A percentile compares a stretch with the other conserved stretches of the same genome.
Conservation (phyloP, 257 asterid genomes). For the Petunia secreta region DNA sequence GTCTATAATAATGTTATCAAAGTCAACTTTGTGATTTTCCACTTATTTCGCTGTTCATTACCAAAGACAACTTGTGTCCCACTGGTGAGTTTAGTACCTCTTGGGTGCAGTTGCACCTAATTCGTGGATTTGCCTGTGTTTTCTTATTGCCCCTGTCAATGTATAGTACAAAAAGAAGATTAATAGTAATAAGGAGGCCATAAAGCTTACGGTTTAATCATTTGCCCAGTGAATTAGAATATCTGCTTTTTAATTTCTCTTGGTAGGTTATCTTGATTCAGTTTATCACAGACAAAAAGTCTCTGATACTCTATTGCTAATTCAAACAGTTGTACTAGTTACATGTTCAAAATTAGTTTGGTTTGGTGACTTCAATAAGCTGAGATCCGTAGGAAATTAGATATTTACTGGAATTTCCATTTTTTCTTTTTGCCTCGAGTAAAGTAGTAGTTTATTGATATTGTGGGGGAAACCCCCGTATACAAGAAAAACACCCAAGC, state of each 20-base stretch:
- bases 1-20: neutral
- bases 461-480: neutral
- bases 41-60: neutral
- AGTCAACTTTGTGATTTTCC: neutral
- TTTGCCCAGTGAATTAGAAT: neutral
- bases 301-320: neutral
- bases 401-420: neutral
- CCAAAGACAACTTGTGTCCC: neutral
- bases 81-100: neutral
- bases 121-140: neutral
- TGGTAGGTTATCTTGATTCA: neutral
- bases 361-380: neutral
- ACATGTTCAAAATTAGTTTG: neutral
- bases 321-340: neutral
- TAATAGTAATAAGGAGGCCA: neutral
- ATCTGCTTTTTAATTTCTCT: neutral
- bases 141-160: neutral
- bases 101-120: conserved; percentile 6
- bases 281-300: neutral
- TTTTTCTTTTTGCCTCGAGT: neutral
- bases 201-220: neutral
- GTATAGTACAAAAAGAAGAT: neutral
- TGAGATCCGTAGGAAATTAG: neutral
- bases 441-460: neutral
- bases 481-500: neutral